Evolutionary conservation across 164 flowering plant genomes (phyloP), one percentile per base, ranked within the genome.

Genomic region (Sextonia rubra): DNA sequence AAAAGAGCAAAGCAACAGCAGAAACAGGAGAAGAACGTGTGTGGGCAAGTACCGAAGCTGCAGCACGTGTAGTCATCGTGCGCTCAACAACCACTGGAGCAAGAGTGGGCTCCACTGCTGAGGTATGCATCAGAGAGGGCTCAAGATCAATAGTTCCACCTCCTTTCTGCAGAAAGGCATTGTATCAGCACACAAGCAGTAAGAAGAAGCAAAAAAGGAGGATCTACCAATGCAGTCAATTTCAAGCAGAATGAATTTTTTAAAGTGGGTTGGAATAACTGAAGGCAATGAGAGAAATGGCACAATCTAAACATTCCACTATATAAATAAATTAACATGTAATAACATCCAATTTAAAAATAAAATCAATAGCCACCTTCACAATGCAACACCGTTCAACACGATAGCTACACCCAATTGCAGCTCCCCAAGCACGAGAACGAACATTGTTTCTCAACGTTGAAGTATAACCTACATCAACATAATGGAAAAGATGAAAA

Each of bases 381-480:
- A 96, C 86, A 77, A 96, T 89, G 89, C 92, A 88, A 79, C 99
- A 96, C 17, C 89, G 76, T 75, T 96, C 98, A 71, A 96, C 91
- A 61, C 95, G 88, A 73, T 87, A 96, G 78, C 98, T 96, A 81
- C 99, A 93, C 71, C 95, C 97, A 82, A 88, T 89, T 24, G 91
- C 97, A 84, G 98, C 97, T 68, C 98, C 98, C 99, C 98, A 93
- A 11, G 98, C 92, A 81, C 99, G 97, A 9, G 98, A 96, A 17
- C 98, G 97, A 9, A 93, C 98, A 85, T 91, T 93, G 81, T 96
- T 93, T 78, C 99, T 88, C 82, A 92, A 80, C 29, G 91, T 87
- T 60, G 99, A 96, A 62, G 87, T 76, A 74, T 93, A 93, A 72
- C 92, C 99, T 96, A 64, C 64, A 75, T 24, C 29, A 63, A 69